A percentile compares a stretch with the other conserved stretches of the same genome.
Conservation (phyloP, 768 basidiomycete genomes). For the Hortiboletus flavorubellus region DNA sequence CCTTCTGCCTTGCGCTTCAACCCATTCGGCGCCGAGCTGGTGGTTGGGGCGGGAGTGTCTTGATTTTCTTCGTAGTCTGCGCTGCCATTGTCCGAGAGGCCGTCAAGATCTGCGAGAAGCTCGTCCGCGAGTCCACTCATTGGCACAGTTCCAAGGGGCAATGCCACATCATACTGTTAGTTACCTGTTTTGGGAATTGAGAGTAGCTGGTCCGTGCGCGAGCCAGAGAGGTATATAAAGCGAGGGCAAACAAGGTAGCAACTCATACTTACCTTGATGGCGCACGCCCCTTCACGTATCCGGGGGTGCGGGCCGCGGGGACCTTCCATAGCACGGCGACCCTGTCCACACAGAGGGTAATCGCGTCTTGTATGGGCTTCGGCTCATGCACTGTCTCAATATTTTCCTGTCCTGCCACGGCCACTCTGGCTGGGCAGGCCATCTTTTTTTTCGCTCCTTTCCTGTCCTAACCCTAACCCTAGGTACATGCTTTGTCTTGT, state of each 20-base stretch:
- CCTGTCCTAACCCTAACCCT: slow-evolving; percentile 31
- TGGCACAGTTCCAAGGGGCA: slow-evolving; percentile 1
- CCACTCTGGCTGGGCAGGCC: slow-evolving; percentile 44
- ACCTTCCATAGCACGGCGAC: slow-evolving; percentile 56
- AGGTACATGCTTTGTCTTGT: slow-evolving; percentile 4
- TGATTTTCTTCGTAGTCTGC: slow-evolving; percentile 45
- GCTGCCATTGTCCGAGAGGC: slow-evolving; percentile 66
- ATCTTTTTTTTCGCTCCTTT: slow-evolving; percentile 14
- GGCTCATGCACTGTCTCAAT: slow-evolving; percentile 78
- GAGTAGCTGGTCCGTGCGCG: slow-evolving; percentile 26
- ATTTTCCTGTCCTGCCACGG: slow-evolving; percentile 71
- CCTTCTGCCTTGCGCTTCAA: slow-evolving; percentile 64
- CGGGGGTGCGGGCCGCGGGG: slow-evolving; percentile 54
- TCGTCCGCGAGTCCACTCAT: slow-evolving; percentile 91
- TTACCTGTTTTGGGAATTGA: slow-evolving; percentile 11
- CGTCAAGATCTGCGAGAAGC: slow-evolving; percentile 88
- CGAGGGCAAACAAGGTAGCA: neutral
- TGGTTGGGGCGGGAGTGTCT: slow-evolving; percentile 23
- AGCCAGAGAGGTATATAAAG: slow-evolving; percentile 27
- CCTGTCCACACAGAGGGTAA: slow-evolving; percentile 46
- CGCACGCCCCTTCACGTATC: slow-evolving; percentile 51
- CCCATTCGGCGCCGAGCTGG: slow-evolving; percentile 24
- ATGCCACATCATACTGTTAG: neutral
- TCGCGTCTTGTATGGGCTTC: slow-evolving; percentile 52
- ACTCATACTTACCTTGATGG: slow-evolving; percentile 65